phyloP scores from a whole-genome alignment of 192 early-diverging fungal species.

The Coemansia sp. region DNA sequence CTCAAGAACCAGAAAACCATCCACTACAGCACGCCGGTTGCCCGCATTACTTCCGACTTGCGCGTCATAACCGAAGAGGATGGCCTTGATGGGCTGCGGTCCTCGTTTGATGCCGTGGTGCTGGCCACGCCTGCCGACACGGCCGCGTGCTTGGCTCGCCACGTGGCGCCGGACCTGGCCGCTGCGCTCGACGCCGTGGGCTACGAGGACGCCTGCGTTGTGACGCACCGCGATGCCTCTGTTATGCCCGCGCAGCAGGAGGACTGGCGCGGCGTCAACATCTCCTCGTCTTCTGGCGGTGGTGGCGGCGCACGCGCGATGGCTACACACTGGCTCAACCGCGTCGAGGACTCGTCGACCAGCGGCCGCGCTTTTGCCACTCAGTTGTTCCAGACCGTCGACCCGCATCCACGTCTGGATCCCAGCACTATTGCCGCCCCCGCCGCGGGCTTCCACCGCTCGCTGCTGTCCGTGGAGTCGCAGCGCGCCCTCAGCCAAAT shows the following conservation, averaged over 20 bases:
- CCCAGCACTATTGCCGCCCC: conserved; percentile 40
- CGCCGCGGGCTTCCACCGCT: conserved; percentile 53
- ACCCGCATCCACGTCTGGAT: conserved; percentile 50
- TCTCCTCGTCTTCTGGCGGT: conserved; percentile 11
- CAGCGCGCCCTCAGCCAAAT: conserved; percentile 50
- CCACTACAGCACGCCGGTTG: conserved; percentile 11
- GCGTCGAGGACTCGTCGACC: conserved; percentile 48
- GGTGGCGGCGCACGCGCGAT: conserved; percentile 7
- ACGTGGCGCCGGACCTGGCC: conserved; percentile 23
- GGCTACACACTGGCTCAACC: conserved; percentile 50
- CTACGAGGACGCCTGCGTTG: conserved; percentile 38
- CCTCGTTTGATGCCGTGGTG: conserved; percentile 28
- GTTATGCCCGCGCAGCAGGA: conserved; percentile 36
- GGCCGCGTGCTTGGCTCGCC: conserved; percentile 10
- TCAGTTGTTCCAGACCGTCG: conserved; percentile 58
- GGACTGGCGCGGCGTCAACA: conserved; percentile 51
- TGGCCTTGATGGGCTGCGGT: neutral
- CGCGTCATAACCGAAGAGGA: neutral
- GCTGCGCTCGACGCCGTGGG: conserved; percentile 29
- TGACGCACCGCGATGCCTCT: conserved; percentile 37
- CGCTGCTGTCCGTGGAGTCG: conserved; percentile 55
- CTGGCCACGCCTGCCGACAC: conserved; percentile 42
- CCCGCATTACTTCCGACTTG: neutral
- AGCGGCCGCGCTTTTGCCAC: conserved; percentile 20
- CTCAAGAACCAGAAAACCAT: neutral